Evolutionary conservation across 1,284 basidiomycete species (phyloP).

Genomic region (Sanghuangporus sanghuang): DNA sequence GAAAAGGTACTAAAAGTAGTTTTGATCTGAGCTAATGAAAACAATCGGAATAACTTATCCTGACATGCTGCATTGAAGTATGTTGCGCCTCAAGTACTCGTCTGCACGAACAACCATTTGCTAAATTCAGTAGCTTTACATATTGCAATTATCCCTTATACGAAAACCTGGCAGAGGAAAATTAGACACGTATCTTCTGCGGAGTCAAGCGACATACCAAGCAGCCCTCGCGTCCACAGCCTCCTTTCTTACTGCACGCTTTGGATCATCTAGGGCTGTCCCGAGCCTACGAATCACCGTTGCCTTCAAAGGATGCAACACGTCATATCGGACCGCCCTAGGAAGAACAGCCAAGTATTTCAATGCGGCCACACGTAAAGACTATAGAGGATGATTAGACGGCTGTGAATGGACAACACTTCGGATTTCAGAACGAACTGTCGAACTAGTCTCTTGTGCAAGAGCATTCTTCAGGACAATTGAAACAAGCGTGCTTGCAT

Average conservation of each 20-base stretch:
- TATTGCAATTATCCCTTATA: slow-evolving; percentile 9
- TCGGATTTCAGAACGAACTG: slow-evolving; percentile 34
- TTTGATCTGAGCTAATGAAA: too few species aligned
- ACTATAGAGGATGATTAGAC: slow-evolving; percentile 34
- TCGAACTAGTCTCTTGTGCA: slow-evolving; percentile 43
- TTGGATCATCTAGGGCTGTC: slow-evolving; percentile 79
- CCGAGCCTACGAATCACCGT: slow-evolving; percentile 72
- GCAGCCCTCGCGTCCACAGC: slow-evolving; percentile 78
- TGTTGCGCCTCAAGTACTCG: too few species aligned
- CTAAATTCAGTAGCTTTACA: not conserved
- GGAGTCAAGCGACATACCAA: slow-evolving; percentile 1
- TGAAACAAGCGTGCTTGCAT: slow-evolving; percentile 67
- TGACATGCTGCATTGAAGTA: too few species aligned
- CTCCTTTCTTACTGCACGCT: slow-evolving; percentile 72
- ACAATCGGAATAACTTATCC: too few species aligned
- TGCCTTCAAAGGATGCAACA: slow-evolving; percentile 70
- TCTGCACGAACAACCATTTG: not conserved
- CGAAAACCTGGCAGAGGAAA: not conserved
- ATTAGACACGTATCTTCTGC: not conserved
- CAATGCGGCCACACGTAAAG: slow-evolving; percentile 72
- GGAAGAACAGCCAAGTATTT: slow-evolving; percentile 72
- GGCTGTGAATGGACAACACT: not conserved
- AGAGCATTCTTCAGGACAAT: slow-evolving; percentile 64
- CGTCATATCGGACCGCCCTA: slow-evolving; percentile 69
- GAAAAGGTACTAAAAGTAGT: too few species aligned